A percentile compares a stretch with the other conserved stretches of the same genome.
phyloP scores from a whole-genome alignment of 2,329 filamentous ascomycete species.

The Blastomyces parvus region DNA sequence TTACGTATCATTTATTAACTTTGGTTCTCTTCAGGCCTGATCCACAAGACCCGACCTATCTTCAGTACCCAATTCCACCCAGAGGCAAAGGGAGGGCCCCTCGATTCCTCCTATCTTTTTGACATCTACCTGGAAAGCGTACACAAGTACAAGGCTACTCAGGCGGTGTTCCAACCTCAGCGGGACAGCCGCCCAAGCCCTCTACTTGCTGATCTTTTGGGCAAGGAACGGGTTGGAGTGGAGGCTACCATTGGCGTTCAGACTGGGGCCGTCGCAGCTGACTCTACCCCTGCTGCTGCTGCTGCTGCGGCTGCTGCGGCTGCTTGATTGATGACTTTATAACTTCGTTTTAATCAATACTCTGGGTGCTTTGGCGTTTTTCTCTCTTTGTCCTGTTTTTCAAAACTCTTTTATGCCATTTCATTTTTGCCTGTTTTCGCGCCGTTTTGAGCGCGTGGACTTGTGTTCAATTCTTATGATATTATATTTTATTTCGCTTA shows the following conservation, averaged over 20 bases:
- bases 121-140: conserved; percentile 93
- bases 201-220: conserved; percentile 79
- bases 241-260: conserved; percentile 53
- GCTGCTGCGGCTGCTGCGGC: conserved; percentile 14
- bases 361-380: neutral
- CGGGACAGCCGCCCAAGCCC: conserved; percentile 82
- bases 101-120: conserved; percentile 92
- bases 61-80: conserved; percentile 99
- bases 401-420: neutral
- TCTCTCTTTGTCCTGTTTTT: neutral
- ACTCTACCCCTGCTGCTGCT: conserved; percentile 21
- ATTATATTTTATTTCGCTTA: neutral
- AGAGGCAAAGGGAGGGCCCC: conserved; percentile 92
- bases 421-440: neutral
- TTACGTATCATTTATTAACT: neutral
- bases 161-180: conserved; percentile 57
- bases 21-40: conserved; percentile 51
- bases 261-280: conserved; percentile 20
- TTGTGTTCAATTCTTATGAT: neutral
- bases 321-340: conserved; percentile 8
- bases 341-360: neutral
- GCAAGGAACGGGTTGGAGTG: conserved; percentile 91
- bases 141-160: conserved; percentile 74
- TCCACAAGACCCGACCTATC: conserved; percentile 91
- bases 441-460: too few species aligned